Evolutionary conservation across 139 green algal species (phyloP).

Genomic region (Nannochloris sp.): DNA sequence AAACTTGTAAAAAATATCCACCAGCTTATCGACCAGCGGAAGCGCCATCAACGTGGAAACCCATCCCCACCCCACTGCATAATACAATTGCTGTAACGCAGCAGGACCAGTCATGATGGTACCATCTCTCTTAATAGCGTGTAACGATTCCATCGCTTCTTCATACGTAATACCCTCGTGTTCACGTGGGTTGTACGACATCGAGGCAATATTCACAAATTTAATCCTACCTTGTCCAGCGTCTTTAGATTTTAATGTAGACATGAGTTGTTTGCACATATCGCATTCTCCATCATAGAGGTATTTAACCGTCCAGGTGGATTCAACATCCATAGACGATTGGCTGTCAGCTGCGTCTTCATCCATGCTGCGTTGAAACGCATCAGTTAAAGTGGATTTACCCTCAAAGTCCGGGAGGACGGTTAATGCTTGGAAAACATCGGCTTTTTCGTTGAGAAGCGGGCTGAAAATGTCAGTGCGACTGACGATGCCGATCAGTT

Average conservation of each 20-base stretch:
- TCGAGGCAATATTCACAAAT: slow-evolving; percentile 18
- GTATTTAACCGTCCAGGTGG: slow-evolving; percentile 54
- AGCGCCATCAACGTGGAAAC: slow-evolving; percentile 46
- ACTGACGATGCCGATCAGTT: slow-evolving; percentile 39
- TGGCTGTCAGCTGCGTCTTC: too few relatives aligned
- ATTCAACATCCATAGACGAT: background rate
- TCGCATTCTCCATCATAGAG: slow-evolving; percentile 66
- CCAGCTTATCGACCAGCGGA: slow-evolving; percentile 42
- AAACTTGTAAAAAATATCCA: slow-evolving; percentile 59
- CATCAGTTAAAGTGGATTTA: background rate
- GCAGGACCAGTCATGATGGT: slow-evolving; percentile 43
- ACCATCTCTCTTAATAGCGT: slow-evolving; percentile 55
- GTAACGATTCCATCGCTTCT: slow-evolving; percentile 70
- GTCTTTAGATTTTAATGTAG: slow-evolving; percentile 47
- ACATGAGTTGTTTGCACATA: slow-evolving; percentile 55
- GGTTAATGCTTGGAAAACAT: slow-evolving; percentile 38
- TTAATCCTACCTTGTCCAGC: slow-evolving; percentile 10
- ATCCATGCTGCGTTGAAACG: background rate
- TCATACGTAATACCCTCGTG: slow-evolving; percentile 41
- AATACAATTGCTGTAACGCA: slow-evolving; percentile 54
- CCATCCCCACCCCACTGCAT: slow-evolving; percentile 62
- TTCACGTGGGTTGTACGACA: slow-evolving; percentile 33
- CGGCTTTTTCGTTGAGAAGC: slow-evolving; percentile 37
- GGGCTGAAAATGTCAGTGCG: slow-evolving; percentile 61
- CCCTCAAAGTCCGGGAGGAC: background rate